phyloP scores from a whole-genome alignment of 2,329 filamentous ascomycete genomes.

The Colletotrichum endophyticum region DNA sequence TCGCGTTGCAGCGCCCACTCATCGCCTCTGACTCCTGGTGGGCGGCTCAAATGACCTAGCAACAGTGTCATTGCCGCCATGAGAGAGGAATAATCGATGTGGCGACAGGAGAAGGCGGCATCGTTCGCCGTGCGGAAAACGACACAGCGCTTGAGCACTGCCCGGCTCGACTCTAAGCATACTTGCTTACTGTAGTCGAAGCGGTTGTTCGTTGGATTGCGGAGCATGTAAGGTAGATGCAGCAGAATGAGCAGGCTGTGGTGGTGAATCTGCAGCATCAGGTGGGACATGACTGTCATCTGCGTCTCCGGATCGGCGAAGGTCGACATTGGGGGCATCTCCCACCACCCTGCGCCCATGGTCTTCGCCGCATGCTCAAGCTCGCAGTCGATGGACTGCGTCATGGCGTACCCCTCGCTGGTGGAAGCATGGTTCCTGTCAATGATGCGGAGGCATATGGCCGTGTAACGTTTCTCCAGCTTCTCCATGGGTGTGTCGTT shows the following conservation, averaged over 20 bases:
- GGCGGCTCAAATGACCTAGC: slow-evolving; percentile 49
- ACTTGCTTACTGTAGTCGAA: slow-evolving; percentile 54
- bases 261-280: slow-evolving; percentile 56
- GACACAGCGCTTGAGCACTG: slow-evolving; percentile 53
- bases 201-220: slow-evolving; percentile 37
- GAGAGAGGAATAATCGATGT: slow-evolving; percentile 57
- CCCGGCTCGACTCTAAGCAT: slow-evolving; percentile 55
- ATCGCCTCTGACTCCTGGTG: slow-evolving; percentile 11
- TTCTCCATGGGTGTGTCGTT: slow-evolving; percentile 42
- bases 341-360: slow-evolving; percentile 56
- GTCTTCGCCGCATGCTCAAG: slow-evolving; percentile 45
- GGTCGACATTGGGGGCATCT: slow-evolving; percentile 32
- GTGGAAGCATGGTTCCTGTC: slow-evolving; percentile 46
- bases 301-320: slow-evolving; percentile 4
- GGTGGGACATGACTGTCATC: slow-evolving; percentile 29
- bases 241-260: slow-evolving; percentile 56
- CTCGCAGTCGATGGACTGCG: slow-evolving; percentile 51
- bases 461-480: slow-evolving; percentile 49
- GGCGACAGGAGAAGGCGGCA: slow-evolving; percentile 47
- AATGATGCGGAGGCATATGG: slow-evolving; percentile 48
- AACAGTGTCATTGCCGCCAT: slow-evolving; percentile 57
- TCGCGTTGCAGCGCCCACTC: slow-evolving; percentile 28
- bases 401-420: slow-evolving; percentile 42
- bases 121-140: slow-evolving; percentile 46
- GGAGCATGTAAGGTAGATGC: slow-evolving; percentile 61